These are phyloP conservation scores for Paecilomyces fulvus DNA, from an alignment of 2,329 filamentous ascomycete species.

Conservation along the genomic window DNA sequence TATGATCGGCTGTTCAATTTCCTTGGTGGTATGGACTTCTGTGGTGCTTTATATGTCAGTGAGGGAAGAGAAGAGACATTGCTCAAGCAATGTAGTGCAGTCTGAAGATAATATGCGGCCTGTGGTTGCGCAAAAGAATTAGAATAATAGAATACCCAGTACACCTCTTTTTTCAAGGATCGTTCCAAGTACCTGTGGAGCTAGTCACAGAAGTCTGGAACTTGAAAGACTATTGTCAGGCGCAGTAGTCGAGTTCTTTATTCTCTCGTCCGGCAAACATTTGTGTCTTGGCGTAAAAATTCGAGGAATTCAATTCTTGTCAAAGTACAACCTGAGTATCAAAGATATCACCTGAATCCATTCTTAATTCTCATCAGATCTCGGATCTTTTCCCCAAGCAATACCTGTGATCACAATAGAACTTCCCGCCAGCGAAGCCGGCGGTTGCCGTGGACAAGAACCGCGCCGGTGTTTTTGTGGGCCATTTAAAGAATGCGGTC, in stretches of 20 bases:
- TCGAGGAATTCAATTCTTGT: too few species aligned
- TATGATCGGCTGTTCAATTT: conserved; percentile 15
- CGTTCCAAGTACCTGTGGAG: too few species aligned
- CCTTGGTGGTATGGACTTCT: conserved; percentile 8
- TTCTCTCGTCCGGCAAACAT: too few species aligned
- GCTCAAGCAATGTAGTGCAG: neutral
- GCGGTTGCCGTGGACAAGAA: neutral
- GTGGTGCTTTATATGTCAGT: neutral
- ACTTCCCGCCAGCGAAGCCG: neutral
- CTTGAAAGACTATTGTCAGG: too few species aligned
- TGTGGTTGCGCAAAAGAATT: neutral
- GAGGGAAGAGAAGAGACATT: neutral
- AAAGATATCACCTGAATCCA: too few species aligned
- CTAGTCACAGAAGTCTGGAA: too few species aligned
- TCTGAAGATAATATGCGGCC: neutral
- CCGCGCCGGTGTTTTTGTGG: neutral
- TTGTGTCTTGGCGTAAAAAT: too few species aligned
- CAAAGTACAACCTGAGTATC: too few species aligned
- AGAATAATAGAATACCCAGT: neutral
- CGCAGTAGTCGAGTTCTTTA: too few species aligned
- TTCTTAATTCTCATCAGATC: neutral
- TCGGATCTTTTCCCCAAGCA: neutral
- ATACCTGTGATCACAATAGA: neutral
- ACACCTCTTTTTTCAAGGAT: too few species aligned
- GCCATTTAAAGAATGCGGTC: neutral